phyloP scores from a whole-genome alignment of 495 filamentous ascomycete genomes.

The Aspergillus panamensis region DNA sequence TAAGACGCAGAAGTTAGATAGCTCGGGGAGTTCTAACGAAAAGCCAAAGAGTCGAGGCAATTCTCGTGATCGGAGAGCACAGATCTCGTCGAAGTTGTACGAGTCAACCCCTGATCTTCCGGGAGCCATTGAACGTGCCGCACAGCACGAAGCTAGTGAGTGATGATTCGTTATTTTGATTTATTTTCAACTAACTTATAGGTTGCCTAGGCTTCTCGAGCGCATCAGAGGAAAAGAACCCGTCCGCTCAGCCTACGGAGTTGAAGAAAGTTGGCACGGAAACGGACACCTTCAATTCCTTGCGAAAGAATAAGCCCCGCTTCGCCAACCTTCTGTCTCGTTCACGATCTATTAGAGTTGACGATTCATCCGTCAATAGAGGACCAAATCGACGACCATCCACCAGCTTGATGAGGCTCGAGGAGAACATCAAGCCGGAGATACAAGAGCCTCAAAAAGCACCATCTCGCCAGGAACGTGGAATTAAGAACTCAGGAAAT shows the following conservation, averaged over 20 bases:
- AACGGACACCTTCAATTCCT: constrained; percentile 23
- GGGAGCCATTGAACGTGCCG: constrained; percentile 28
- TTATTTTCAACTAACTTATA: constrained; percentile 11
- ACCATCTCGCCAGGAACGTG: constrained; percentile 59
- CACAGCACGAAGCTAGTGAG: constrained; percentile 35
- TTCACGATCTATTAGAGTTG: constrained; percentile 62
- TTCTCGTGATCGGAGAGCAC: constrained; percentile 40
- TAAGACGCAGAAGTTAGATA: constrained; percentile 38
- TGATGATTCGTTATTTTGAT: not conserved
- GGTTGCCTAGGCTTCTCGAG: constrained; percentile 18
- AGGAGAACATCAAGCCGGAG: constrained; percentile 35
- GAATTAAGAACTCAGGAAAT: constrained; percentile 60
- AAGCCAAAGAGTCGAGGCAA: constrained; percentile 43
- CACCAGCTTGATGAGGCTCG: constrained; percentile 40
- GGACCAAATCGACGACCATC: constrained; percentile 41
- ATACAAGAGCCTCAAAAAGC: constrained; percentile 44
- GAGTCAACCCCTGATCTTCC: constrained; percentile 45
- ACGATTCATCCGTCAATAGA: constrained; percentile 40
- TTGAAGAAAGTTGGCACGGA: constrained; percentile 33
- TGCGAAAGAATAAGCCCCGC: constrained; percentile 47
- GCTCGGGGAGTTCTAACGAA: constrained; percentile 38
- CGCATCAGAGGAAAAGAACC: constrained; percentile 22
- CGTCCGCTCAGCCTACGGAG: constrained; percentile 24
- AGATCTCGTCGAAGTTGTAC: constrained; percentile 33
- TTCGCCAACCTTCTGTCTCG: constrained; percentile 60